Base-by-base conservation (phyloP, 1,284 basidiomycete genomes). In the Irpex sp. region DNA sequence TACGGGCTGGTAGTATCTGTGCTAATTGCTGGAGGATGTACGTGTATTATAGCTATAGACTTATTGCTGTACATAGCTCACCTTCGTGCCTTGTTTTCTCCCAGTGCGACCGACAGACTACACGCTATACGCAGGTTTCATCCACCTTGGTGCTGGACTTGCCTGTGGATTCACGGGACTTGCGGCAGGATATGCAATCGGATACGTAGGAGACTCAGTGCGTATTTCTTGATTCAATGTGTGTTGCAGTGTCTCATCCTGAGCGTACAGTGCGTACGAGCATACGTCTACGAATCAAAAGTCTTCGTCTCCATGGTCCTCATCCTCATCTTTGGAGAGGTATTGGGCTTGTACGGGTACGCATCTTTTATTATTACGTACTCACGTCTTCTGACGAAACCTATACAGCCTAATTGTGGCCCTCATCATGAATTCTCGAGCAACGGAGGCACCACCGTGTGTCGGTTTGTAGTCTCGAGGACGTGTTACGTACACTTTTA, bases 111-210 rank as follows among this genome's bases (percentile, higher is more conserved):
- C 80, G 63, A 77, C 88, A 57, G 79, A 85, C 67, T 92, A 88
- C 72, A 85, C 91, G 36, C 83, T 94, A 55, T 94, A 89, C 72
- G 85, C 89, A 15, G 97, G 97, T 49, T 97, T 97, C 77, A 85
- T 97, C 56, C 97, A 99, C 76, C 88, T 99, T 34, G 95, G 92
- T 8, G 97, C 97, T 9, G 97, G 97, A 34, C 81, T 98, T 37
- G 88, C 94, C 5, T 96, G 94, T 73, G 96, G 96, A 15, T 78
- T 94, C 68, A 96, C 97, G 11, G 97, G 97, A 64, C 78, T 99
- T 56, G 92, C 96, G n/a, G 97, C 97, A 2, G 97, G 97, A 5
- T 97, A 96, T 74, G 96, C 97, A n/a, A 97, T 99, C 74, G 97
- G 97, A 37, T 87, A 92, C 66, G 94, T 98, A 31, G 97, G 96